Base-by-base conservation (phyloP, 257 asterid species). In the Scutellaria galericulata region DNA sequence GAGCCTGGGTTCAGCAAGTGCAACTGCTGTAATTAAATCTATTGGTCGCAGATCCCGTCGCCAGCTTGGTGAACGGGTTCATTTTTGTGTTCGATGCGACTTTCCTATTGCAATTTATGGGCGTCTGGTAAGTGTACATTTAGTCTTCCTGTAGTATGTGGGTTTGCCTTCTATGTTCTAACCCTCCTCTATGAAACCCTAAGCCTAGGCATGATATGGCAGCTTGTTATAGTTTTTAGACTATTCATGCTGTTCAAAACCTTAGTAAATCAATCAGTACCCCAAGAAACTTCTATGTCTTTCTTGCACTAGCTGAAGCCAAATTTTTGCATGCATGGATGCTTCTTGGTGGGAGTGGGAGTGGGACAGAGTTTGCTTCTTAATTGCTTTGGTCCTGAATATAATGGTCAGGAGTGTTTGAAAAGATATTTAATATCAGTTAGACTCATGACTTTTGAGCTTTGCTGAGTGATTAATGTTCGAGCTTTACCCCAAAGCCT, bases 31-130 rank as follows among this genome's bases (percentile, higher is more conserved):
- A 10, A 58, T 80, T 77, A 95, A 92, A 92, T 79, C 79, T 72
- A 77, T 90, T 64, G 99, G 98, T 10, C 94, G 97, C 4, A 86
- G 96, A 79, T 95, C 98, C 27, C 95, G 97, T 5, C 96, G 99
- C 68, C 97, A 86, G 83, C 92, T 95, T 72, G 97, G 96, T 31
- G 97, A 95, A 74, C 92, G 99, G 18, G 96, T 95, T 27, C 99
- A 95, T 75, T 87, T 95, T 72, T 92, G 97, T 79, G 97, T 87
- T 20, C 83, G 87, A 45, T 95, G 98, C 55, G 96, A 95, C 75
- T 88, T 85, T 50, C 99, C 99, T 9, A 88, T 95, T 2, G 99
- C 98, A 59, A 76, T 95, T 51, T 95, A 95, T 74, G 98, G 99
- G 39, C 98, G 98, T 67, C 82, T 95, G 91, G 99, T 92, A 80